Conservation (phyloP, 2,329 filamentous ascomycete species). For the Colletotrichum filicis region DNA sequence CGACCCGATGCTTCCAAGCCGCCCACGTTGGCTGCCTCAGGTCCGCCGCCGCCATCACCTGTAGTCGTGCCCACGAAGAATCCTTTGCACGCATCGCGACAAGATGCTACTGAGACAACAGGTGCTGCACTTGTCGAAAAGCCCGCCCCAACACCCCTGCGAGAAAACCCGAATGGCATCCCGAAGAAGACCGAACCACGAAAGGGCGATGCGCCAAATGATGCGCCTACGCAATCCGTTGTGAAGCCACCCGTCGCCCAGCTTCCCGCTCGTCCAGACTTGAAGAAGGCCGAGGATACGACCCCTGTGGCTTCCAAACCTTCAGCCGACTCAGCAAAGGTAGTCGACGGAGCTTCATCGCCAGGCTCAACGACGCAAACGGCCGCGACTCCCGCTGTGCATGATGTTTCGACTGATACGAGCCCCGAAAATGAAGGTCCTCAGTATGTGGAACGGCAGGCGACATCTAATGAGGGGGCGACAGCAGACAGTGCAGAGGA, state of each 20-base stretch:
- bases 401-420: slow-evolving; percentile 77
- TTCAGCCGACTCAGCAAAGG: slow-evolving; percentile 48
- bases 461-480: slow-evolving; percentile 46
- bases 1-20: slow-evolving; percentile 10
- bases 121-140: neutral
- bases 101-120: slow-evolving; percentile 9
- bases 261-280: slow-evolving; percentile 43
- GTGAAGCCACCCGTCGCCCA: neutral
- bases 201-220: slow-evolving; percentile 1
- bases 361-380: slow-evolving; percentile 78
- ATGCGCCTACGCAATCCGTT: neutral
- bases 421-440: slow-evolving; percentile 77
- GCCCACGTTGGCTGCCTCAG: neutral
- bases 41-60: neutral
- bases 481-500: slow-evolving; percentile 46
- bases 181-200: slow-evolving; percentile 20
- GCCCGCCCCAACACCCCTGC: neutral
- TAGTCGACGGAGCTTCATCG: slow-evolving; percentile 61
- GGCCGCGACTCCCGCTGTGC: slow-evolving; percentile 76
- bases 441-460: slow-evolving; percentile 62
- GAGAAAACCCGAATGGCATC: neutral
- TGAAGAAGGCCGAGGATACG: slow-evolving; percentile 43
- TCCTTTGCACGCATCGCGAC: slow-evolving; percentile 26
- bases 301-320: slow-evolving; percentile 44
- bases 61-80: slow-evolving; percentile 5